These are phyloP conservation scores for Fibroporia radiculosa DNA, from an alignment of 768 basidiomycete genomes.

Conservation along the genomic window DNA sequence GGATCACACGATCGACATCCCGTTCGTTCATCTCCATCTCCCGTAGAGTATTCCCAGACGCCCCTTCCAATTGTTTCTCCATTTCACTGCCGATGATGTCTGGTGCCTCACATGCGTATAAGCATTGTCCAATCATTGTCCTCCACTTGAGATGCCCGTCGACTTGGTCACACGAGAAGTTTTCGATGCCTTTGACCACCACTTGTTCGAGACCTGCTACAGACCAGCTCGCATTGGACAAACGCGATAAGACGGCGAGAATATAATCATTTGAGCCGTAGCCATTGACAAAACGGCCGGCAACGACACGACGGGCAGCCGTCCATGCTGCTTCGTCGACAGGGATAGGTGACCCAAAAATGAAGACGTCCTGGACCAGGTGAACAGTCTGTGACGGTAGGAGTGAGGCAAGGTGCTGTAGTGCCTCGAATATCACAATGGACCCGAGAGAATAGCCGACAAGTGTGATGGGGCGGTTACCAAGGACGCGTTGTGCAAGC, in stretches of 20 bases:
- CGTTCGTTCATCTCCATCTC: constrained; percentile 14
- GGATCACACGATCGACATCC: constrained; percentile 10
- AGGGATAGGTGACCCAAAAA: constrained; percentile 44
- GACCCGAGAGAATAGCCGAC: constrained; percentile 52
- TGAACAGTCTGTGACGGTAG: constrained; percentile 36
- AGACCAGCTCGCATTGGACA: constrained; percentile 38
- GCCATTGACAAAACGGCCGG: constrained; percentile 48
- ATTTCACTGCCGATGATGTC: constrained; percentile 32
- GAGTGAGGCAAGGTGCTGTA: constrained; percentile 38
- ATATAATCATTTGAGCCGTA: constrained; percentile 46
- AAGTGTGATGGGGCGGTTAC: constrained; percentile 45
- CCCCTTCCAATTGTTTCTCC: constrained; percentile 26
- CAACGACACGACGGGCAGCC: constrained; percentile 38
- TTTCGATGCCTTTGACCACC: constrained; percentile 44
- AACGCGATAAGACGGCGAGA: constrained; percentile 42
- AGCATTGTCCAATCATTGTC: constrained; percentile 38
- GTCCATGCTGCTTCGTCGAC: constrained; percentile 36
- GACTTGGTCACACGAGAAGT: constrained; percentile 38
- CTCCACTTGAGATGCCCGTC: constrained; percentile 46
- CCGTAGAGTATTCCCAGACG: constrained; percentile 16
- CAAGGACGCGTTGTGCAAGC: constrained; percentile 41
- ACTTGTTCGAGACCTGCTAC: constrained; percentile 45
- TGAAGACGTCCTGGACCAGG: constrained; percentile 46
- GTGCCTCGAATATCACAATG: constrained; percentile 48
- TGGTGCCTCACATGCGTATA: constrained; percentile 32